Evolutionary conservation across 2,329 filamentous ascomycete genomes (phyloP), one percentile per base, ranked within the genome.

Genomic region (Fusarium oxysporum): DNA sequence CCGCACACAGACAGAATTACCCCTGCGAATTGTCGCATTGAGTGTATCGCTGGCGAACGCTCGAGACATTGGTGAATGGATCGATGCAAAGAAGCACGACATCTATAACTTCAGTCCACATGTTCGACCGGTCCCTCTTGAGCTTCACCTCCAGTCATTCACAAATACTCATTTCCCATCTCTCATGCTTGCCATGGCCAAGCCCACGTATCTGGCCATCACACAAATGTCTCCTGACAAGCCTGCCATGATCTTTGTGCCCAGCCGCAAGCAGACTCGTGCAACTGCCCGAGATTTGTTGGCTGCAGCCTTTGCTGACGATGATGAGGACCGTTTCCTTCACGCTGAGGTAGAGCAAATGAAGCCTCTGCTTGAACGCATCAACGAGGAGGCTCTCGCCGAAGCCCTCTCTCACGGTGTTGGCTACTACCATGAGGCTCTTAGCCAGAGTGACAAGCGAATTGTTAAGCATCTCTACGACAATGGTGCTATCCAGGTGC

Each of bases 61-160:
- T 55, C 90, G 95, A 66, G 96, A 99, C 78, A 90, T 99, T 77
- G 96, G 96, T 57, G 96, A 98, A 83, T 99, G 96, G 96, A 95
- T 99, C 75, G 96, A 97, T 74, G 96, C 96, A 12, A 97, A 92
- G 82, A 98, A 98, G 85, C 96, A 99, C 81, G 97, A 96, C 54
- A 97, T 97, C 72, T 99, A 96, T 87, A 99, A 99, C 84, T 99
- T 99, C 85, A 97, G 94, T 77, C 96, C 96, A 5, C 92, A 96
- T 78, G 92, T 96, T 69, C 92, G 97, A 63, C 93, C 95, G 3
- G 91, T 98, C 23, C 95, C 96, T 28, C 85, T 99, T 37, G 96
- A 98, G 81, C 89, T 99, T 64, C 95, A 98, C 80, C 92, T 99
- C 53, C 96, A 99, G 82, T 96, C 95, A 2, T 99, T 96, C 84